These are phyloP conservation scores for Penicillium palitans DNA, from an alignment of 2,329 filamentous ascomycete species.

Conservation along the genomic window DNA sequence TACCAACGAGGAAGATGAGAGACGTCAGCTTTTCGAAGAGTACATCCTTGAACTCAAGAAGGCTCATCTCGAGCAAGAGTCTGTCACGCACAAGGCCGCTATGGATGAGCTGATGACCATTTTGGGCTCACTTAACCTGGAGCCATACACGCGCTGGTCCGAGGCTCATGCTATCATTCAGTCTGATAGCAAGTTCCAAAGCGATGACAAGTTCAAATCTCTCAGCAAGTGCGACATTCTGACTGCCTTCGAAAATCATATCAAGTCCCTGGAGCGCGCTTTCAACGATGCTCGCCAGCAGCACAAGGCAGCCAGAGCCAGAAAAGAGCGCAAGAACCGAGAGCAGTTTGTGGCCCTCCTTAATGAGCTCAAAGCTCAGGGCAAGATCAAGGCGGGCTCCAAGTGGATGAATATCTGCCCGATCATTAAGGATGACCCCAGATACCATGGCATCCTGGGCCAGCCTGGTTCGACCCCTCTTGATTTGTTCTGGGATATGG, in stretches of 20 bases:
- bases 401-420: conserved; percentile 86
- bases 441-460: conserved; percentile 80
- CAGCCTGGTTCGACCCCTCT: conserved; percentile 81
- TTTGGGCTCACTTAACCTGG: conserved; percentile 75
- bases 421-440: conserved; percentile 73
- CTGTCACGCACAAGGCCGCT: conserved; percentile 70
- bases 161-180: conserved; percentile 83
- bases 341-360: conserved; percentile 78
- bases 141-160: conserved; percentile 92
- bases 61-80: conserved; percentile 72
- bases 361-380: conserved; percentile 68
- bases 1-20: conserved; percentile 82
- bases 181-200: conserved; percentile 72
- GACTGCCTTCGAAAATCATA: conserved; percentile 90
- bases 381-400: conserved; percentile 82
- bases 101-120: conserved; percentile 80
- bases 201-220: conserved; percentile 79
- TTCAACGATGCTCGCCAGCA: conserved; percentile 91
- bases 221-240: conserved; percentile 88
- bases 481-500: conserved; percentile 92
- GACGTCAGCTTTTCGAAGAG: conserved; percentile 87
- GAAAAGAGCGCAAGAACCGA: conserved; percentile 81
- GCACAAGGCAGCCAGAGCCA: conserved; percentile 76
- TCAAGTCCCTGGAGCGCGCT: conserved; percentile 84
- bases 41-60: conserved; percentile 86